Evolutionary conservation across 176 grass and related monocot genomes (phyloP), one percentile per base, ranked within the genome.

Genomic region (Oryza australiensis): DNA sequence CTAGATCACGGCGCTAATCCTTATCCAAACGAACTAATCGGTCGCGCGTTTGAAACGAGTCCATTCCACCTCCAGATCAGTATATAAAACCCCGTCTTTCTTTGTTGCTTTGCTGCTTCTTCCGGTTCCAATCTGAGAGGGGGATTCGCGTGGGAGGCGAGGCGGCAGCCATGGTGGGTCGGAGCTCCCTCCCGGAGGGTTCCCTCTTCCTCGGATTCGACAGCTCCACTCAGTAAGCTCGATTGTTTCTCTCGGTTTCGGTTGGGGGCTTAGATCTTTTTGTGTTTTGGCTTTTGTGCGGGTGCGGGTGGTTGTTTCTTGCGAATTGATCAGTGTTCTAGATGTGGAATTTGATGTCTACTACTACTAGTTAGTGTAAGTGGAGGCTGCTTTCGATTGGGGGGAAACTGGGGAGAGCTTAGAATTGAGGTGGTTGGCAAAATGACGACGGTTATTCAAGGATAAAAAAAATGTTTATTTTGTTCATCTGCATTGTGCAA

Each of bases 141-240:
- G 70, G 35, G 64, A 70, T 40, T 76, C 13, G 8, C 53, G 22
- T 3, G 40, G 76, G 72, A 81, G 79, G 14, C 35, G 5, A 12
- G 35, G 3, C 78, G 45, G 78, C 78, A 16, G 73, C 79, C 83
- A 90, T 90, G 88, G 37, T 64, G 15, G 83, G 83, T 12, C 83
- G 79, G 26, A 76, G 79, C 46, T 73, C 88, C 34, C 83, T 98
- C 72, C 90, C 92, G 45, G 87, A 84, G n/a, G 96, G 90, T 33
- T 74, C 88, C 3, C 90, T 95, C 23, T 98, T 98, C 82, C 96
- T 98, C 26, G 96, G 92, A 82, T 82, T 98, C 40, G 96, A 98
- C 79, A 93, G 90, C 85, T 98, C 96, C 46, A 98, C 96, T 13
- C 96, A 98, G 96, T 98, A 72, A 90, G 92, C 12, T 68, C 9